These are phyloP conservation scores for Kwoniella shandongensis DNA, from an alignment of 768 basidiomycete species.

Conservation along the genomic window DNA sequence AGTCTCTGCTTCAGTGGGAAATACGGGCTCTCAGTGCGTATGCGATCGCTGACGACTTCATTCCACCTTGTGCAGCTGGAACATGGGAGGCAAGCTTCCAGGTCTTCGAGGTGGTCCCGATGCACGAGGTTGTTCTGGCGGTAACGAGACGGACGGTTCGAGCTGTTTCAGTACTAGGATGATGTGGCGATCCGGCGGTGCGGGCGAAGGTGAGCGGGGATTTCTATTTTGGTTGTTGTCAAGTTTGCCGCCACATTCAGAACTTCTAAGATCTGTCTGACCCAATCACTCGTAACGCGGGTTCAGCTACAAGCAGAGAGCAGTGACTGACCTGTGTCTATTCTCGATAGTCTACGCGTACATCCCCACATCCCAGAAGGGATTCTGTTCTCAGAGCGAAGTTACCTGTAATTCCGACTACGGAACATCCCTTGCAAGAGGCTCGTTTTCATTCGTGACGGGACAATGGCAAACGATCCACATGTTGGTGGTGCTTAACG, in stretches of 20 bases:
- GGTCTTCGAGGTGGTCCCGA: slow-evolving; percentile 63
- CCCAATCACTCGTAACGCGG: too few species aligned
- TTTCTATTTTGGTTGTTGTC: background rate
- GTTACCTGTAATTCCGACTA: slow-evolving; percentile 57
- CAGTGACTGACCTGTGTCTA: too few species aligned
- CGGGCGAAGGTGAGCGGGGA: slow-evolving; percentile 60
- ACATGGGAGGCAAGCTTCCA: slow-evolving; percentile 78
- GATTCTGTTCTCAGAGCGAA: slow-evolving; percentile 58
- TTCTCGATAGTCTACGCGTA: slow-evolving; percentile 71
- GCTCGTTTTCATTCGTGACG: slow-evolving; percentile 44
- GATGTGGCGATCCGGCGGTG: slow-evolving; percentile 67
- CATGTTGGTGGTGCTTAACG: slow-evolving; percentile 76
- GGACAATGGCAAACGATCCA: slow-evolving; percentile 58
- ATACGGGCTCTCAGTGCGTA: too few species aligned
- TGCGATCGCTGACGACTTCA: too few species aligned
- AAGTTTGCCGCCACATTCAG: background rate
- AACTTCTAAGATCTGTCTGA: background rate
- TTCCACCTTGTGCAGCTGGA: slow-evolving; percentile 56
- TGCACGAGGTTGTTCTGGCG: slow-evolving; percentile 48
- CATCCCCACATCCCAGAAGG: slow-evolving; percentile 61
- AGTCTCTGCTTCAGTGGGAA: too few species aligned
- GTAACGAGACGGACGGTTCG: slow-evolving; percentile 58
- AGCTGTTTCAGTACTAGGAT: slow-evolving; percentile 79
- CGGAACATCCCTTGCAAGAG: slow-evolving; percentile 51
- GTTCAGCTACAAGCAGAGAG: too few species aligned